A percentile compares a stretch with the other conserved stretches of the same genome.
These are phyloP conservation scores for Kregervanrija fluxuum DNA, from an alignment of 805 yeast genomes.

Conservation along the genomic window DNA sequence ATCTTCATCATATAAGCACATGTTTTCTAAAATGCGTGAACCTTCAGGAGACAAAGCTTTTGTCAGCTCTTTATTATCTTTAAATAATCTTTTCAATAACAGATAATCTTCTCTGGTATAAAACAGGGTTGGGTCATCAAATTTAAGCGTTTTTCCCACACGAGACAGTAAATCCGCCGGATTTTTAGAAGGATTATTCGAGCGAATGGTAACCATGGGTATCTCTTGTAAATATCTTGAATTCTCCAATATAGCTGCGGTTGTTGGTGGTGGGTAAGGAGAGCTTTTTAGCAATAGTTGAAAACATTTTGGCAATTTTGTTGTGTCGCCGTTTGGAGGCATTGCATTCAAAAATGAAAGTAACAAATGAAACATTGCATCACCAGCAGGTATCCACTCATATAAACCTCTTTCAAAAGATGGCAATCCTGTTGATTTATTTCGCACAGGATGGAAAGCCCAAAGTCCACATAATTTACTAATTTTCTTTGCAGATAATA, in stretches of 20 bases:
- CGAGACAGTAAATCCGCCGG: slow-evolving; percentile 56
- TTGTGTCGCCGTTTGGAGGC: slow-evolving; percentile 52
- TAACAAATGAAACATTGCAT: slow-evolving; percentile 77
- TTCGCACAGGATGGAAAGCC: slow-evolving; percentile 54
- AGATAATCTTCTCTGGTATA: slow-evolving; percentile 75
- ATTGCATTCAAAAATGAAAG: slow-evolving; percentile 72
- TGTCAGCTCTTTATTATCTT: slow-evolving; percentile 46
- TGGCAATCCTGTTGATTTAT: slow-evolving; percentile 30
- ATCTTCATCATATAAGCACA: slow-evolving; percentile 29
- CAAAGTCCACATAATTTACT: slow-evolving; percentile 79
- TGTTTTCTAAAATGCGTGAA: slow-evolving; percentile 41
- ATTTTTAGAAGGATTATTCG: slow-evolving; percentile 37
- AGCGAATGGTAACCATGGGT: slow-evolving; percentile 29
- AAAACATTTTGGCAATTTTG: slow-evolving; percentile 56
- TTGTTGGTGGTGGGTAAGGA: slow-evolving; percentile 66
- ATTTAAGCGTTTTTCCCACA: slow-evolving; percentile 52
- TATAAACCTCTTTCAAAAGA: slow-evolving; percentile 63
- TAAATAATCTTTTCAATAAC: slow-evolving; percentile 64
- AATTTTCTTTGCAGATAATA: slow-evolving; percentile 72
- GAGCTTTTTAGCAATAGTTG: slow-evolving; percentile 58
- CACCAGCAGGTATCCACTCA: slow-evolving; percentile 74
- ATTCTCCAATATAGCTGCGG: slow-evolving; percentile 16
- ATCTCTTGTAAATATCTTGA: slow-evolving; percentile 26
- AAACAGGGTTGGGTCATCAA: slow-evolving; percentile 63
- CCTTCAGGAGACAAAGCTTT: slow-evolving; percentile 70